A percentile compares a stretch with the other conserved stretches of the same genome.
phyloP scores from a whole-genome alignment of 2,329 filamentous ascomycete species.

The Penicillium sp. region DNA sequence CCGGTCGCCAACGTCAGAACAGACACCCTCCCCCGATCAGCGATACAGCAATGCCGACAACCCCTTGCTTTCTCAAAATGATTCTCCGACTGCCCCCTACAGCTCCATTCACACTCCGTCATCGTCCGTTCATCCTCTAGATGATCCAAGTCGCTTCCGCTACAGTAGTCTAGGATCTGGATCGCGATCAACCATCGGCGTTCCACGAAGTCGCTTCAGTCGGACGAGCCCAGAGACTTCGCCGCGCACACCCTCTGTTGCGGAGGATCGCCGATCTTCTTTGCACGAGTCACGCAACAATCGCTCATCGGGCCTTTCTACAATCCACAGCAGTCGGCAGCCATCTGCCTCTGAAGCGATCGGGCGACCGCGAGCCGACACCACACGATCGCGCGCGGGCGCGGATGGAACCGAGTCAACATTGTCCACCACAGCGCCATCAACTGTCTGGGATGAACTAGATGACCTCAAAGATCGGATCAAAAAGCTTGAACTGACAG shows the following conservation, averaged over 20 bases:
- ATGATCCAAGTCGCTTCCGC: constrained; percentile 36
- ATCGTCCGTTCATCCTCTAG: constrained; percentile 39
- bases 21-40: constrained; percentile 39
- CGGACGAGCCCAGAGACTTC: constrained; percentile 37
- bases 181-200: constrained; percentile 37
- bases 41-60: constrained; percentile 32
- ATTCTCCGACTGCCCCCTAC: constrained; percentile 31
- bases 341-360: constrained; percentile 35
- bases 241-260: constrained; percentile 29
- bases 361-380: constrained; percentile 33
- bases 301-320: constrained; percentile 35
- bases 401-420: constrained; percentile 77
- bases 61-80: constrained; percentile 37
- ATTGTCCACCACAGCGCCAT: constrained; percentile 80
- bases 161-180: constrained; percentile 33
- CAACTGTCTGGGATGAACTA: constrained; percentile 95
- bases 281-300: constrained; percentile 34
- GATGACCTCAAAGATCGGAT: constrained; percentile 94
- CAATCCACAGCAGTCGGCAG: constrained; percentile 37
- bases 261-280: constrained; percentile 32
- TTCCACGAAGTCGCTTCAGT: constrained; percentile 37
- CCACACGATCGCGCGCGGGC: constrained; percentile 41
- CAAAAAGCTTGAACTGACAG: constrained; percentile 80
- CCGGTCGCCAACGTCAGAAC: constrained; percentile 36
- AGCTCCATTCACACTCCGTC: constrained; percentile 29